A percentile compares a stretch with the other conserved stretches of the same genome.
phyloP scores from a whole-genome alignment of 345 rosid genomes.

The Boechera stricta region DNA sequence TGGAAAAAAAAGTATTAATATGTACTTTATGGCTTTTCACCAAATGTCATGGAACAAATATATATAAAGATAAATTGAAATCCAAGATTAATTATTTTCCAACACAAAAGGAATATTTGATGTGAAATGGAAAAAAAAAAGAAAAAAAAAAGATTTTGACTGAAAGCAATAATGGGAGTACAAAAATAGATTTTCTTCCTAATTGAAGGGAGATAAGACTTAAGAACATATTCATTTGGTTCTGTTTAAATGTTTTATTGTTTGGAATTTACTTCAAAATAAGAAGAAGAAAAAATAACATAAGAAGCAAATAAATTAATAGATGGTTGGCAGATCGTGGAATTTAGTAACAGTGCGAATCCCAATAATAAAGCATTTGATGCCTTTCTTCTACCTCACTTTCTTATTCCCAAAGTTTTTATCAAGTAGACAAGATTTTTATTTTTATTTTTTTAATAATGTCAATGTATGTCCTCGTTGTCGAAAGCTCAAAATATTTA shows the following conservation, averaged over 20 bases:
- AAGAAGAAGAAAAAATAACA: neutral
- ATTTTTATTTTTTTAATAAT: neutral
- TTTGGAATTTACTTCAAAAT: neutral
- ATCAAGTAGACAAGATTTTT: slow-evolving; percentile 30
- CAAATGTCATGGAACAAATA: slow-evolving; percentile 1
- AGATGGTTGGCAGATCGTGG: slow-evolving; percentile 58
- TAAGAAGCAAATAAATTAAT: slow-evolving; percentile 17
- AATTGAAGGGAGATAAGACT: slow-evolving; percentile 18
- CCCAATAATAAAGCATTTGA: slow-evolving; percentile 75
- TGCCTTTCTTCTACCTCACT: slow-evolving; percentile 57
- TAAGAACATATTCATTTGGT: slow-evolving; percentile 28
- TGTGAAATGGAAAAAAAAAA: neutral
- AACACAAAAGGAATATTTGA: slow-evolving; percentile 12
- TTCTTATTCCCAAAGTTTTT: slow-evolving; percentile 35
- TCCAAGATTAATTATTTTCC: neutral
- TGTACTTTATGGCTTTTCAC: slow-evolving; percentile 32
- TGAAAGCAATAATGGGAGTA: neutral
- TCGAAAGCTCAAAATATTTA: slow-evolving; percentile 14
- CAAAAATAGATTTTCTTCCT: slow-evolving; percentile 27
- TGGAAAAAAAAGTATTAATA: neutral
- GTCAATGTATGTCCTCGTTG: slow-evolving; percentile 24
- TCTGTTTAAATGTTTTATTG: neutral
- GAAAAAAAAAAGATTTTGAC: slow-evolving; percentile 11
- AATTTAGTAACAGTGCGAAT: slow-evolving; percentile 74
- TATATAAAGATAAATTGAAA: slow-evolving; percentile 8